Evolutionary conservation across 805 yeast genomes (phyloP), one percentile per base, ranked within the genome.

Genomic region (Metschnikowia arizonensis): DNA sequence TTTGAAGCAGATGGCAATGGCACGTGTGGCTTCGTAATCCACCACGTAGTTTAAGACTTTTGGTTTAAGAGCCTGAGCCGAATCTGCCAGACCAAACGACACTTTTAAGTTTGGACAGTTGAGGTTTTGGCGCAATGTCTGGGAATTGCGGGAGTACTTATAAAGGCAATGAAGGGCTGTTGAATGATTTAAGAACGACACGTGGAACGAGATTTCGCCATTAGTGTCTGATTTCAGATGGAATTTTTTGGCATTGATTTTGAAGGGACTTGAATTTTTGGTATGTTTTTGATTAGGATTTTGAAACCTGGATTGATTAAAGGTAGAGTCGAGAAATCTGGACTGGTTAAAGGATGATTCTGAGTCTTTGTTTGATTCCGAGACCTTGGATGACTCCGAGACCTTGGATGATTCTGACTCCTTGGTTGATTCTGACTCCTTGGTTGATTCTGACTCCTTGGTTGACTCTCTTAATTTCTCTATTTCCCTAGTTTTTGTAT

Each of bases 41-140:
- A 63, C 48, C 19, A 71, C 68, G 52, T 68, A 70, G 47, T 68
- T 69, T 45, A 68, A 62, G 5, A 74, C 69, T 47, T 69, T 71
- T 46, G 64, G 53, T 46, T 69, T 69, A 46, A 71, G 62, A 3
- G 25, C 26, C 10, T 33, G 40, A 8, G 40, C 24, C 8, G 31
- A 42, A 49, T 65, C 40, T 5, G 26, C 25, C 40, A 37, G 40
- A 19, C 28, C 26, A 9, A 37, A 37, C 15, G 18, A 5, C 5
- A 37, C 25, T 3, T 28, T 15, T 3, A 37, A 12, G 9, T 37
- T 18, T 3, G 40, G 32, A 7, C 40, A 14, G n/a, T 19, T 26
- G 33, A 40, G 45, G 21, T 48, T 39, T 14, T 31, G 36, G 19
- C 37, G 46, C 32, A 68, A 53, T 48, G 62, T 58, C 15, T 47